Percentiles rank a stretch among this genome's conserved stretches.
Conservation (phyloP, 257 asterid species). For the Nicotiana tabacum region DNA sequence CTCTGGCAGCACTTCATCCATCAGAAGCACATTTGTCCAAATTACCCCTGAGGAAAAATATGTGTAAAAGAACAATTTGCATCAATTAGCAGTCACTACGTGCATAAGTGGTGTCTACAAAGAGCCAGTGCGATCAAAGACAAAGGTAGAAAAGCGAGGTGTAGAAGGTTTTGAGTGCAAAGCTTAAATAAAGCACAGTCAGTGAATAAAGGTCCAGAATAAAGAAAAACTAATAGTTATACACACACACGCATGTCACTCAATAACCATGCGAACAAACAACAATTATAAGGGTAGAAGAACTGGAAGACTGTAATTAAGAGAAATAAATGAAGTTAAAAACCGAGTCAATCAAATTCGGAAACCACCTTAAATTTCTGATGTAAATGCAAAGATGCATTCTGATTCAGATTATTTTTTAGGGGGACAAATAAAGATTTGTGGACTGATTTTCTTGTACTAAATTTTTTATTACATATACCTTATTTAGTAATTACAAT, state of each 20-base stretch:
- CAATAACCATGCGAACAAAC: not conserved
- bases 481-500: not conserved
- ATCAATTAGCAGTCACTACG: not conserved
- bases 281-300: not conserved
- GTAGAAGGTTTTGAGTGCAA: not conserved
- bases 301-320: not conserved
- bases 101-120: not conserved
- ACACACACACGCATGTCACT: not conserved
- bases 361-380: not conserved
- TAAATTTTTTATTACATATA: not conserved
- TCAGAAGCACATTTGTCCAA: constrained; percentile 76
- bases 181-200: not conserved
- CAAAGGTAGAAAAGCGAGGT: not conserved
- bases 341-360: not conserved
- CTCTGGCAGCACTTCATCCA: constrained; percentile 92
- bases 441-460: not conserved
- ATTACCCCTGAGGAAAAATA: constrained; percentile 47
- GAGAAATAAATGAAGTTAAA: not conserved
- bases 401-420: not conserved
- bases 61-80: not conserved
- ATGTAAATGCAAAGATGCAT: not conserved
- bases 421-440: not conserved
- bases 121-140: not conserved
- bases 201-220: not conserved
- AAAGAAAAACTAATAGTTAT: not conserved